Percentiles rank a stretch among this genome's conserved stretches.
These are phyloP conservation scores for Mrakia frigida DNA, from an alignment of 768 basidiomycete genomes.

Conservation along the genomic window DNA sequence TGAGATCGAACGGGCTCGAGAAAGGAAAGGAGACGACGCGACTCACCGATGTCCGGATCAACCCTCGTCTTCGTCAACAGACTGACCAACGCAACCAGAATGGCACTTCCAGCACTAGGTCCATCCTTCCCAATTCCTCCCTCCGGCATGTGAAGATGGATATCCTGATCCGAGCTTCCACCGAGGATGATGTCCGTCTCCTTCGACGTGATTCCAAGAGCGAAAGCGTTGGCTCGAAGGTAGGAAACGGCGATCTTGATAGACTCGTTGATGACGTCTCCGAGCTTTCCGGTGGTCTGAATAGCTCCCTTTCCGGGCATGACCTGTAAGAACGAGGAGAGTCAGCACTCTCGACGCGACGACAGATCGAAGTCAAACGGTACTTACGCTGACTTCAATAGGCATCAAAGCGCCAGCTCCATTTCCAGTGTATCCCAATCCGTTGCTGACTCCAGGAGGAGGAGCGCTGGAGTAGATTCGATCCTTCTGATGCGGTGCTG, in stretches of 20 bases:
- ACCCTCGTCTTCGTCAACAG: slow-evolving; percentile 81
- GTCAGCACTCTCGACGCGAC: neutral
- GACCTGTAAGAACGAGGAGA: slow-evolving; percentile 50
- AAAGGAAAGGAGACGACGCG: neutral
- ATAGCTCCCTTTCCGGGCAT: slow-evolving; percentile 95
- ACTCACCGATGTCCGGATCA: slow-evolving; percentile 78
- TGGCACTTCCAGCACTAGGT: slow-evolving; percentile 91
- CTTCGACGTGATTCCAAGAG: slow-evolving; percentile 73
- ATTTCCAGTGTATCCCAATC: slow-evolving; percentile 91
- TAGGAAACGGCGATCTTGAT: slow-evolving; percentile 91
- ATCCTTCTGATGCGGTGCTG: slow-evolving; percentile 77
- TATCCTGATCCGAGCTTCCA: slow-evolving; percentile 57
- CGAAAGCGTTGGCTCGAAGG: slow-evolving; percentile 84
- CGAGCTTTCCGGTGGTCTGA: slow-evolving; percentile 92
- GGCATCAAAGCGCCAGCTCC: slow-evolving; percentile 97
- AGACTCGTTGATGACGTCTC: slow-evolving; percentile 94
- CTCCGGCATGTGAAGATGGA: slow-evolving; percentile 97
- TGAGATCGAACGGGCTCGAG: neutral
- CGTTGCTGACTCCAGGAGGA: slow-evolving; percentile 89
- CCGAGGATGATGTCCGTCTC: slow-evolving; percentile 66
- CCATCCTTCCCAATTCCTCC: slow-evolving; percentile 70
- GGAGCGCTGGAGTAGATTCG: slow-evolving; percentile 73
- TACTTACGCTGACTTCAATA: slow-evolving; percentile 80
- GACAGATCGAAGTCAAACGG: neutral
- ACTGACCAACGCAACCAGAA: slow-evolving; percentile 83